Percentiles rank a stretch among this genome's conserved stretches.
These are phyloP conservation scores for Spergularia marina DNA, from an alignment of 148 eudicot species.

Conservation along the genomic window DNA sequence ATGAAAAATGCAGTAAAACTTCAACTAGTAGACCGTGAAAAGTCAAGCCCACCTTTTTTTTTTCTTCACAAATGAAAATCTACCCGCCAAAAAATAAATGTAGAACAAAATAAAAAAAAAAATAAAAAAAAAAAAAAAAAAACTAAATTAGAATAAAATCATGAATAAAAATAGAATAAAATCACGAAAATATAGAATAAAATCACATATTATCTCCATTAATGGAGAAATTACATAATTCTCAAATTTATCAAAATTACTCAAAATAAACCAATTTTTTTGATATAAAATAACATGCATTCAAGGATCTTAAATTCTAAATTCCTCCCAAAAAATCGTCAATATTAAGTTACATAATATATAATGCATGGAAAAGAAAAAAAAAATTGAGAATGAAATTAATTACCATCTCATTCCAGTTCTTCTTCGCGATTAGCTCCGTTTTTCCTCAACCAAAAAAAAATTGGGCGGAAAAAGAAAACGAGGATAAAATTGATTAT, in stretches of 20 bases:
- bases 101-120: not conserved
- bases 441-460: conserved; percentile 33
- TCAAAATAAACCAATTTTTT: not conserved
- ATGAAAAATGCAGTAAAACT: not conserved
- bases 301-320: not conserved
- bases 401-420: conserved; percentile 76
- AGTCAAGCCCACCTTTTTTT: conserved; percentile 28
- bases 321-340: not conserved
- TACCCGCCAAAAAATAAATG: not conserved
- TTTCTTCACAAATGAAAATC: not conserved
- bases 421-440: conserved; percentile 36
- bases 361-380: not conserved
- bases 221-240: not conserved
- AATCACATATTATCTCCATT: not conserved
- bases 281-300: not conserved
- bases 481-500: not conserved
- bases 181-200: not conserved
- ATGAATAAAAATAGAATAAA: not conserved
- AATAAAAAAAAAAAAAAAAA: not conserved
- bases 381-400: not conserved
- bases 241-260: not conserved
- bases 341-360: not conserved
- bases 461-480: not conserved
- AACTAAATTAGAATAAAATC: not conserved
- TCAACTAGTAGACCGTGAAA: not conserved